phyloP scores from a whole-genome alignment of 2,329 filamentous ascomycete species.

The Fusarium aywerte region DNA sequence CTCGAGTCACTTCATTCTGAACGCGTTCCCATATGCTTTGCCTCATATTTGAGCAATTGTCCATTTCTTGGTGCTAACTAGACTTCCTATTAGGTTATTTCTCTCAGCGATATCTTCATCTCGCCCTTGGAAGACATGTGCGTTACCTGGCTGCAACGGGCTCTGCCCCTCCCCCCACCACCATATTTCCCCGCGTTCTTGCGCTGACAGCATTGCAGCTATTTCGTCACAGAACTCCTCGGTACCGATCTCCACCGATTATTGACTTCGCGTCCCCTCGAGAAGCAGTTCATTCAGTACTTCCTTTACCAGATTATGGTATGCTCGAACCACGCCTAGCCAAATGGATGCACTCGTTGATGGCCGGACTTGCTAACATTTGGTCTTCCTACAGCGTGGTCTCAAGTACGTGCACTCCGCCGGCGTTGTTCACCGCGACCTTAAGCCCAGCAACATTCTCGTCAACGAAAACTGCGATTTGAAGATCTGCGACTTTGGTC shows the following conservation, averaged over 20 bases:
- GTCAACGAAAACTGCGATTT: slow-evolving; percentile 99
- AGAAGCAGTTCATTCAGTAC: slow-evolving; percentile 99
- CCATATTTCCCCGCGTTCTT: slow-evolving; percentile 14
- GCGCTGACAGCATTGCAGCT: slow-evolving; percentile 64
- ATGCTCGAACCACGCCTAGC: slow-evolving; percentile 50
- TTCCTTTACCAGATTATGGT: slow-evolving; percentile 99
- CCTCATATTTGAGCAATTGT: slow-evolving; percentile 4
- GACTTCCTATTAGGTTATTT: slow-evolving; percentile 77
- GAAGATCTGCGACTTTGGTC: slow-evolving; percentile 98
- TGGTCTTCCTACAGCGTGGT: slow-evolving; percentile 72
- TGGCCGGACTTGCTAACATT: slow-evolving; percentile 22
- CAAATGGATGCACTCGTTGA: not conserved
- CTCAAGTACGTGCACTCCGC: slow-evolving; percentile 99
- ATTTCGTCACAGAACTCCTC: slow-evolving; percentile 97
- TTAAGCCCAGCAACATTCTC: slow-evolving; percentile 98
- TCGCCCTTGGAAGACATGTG: slow-evolving; percentile 99
- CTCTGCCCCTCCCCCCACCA: slow-evolving; percentile 17
- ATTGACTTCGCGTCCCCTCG: slow-evolving; percentile 91
- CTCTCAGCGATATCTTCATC: slow-evolving; percentile 99
- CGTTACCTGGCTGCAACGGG: slow-evolving; percentile 47
- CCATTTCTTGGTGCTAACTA: slow-evolving; percentile 28
- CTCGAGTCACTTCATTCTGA: not conserved
- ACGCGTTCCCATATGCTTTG: slow-evolving; percentile 25
- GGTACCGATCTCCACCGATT: slow-evolving; percentile 96
- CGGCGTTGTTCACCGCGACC: slow-evolving; percentile 94